phyloP scores from a whole-genome alignment of 805 yeast genomes.

The Lipomyces yamanashiensis region DNA sequence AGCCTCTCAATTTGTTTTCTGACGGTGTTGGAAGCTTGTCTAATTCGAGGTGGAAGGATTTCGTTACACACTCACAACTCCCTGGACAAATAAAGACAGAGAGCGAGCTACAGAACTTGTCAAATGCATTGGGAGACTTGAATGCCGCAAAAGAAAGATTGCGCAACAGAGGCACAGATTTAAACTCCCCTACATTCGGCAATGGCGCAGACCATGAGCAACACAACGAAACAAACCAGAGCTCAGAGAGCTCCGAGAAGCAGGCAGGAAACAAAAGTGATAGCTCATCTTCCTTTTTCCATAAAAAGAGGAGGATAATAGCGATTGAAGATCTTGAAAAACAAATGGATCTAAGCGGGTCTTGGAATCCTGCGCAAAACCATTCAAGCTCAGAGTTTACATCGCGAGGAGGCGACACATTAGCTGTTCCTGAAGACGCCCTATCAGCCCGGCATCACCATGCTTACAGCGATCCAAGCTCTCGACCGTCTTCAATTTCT shows the following conservation, averaged over 20 bases:
- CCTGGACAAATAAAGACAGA: constrained; percentile 22
- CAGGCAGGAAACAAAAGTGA: background rate
- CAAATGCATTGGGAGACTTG: background rate
- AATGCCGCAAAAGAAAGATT: background rate
- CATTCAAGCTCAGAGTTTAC: constrained; percentile 13
- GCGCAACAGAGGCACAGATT: background rate
- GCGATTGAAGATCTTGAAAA: constrained; percentile 28
- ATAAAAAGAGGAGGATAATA: constrained; percentile 23
- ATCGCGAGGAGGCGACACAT: background rate
- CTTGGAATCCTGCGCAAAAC: constrained; percentile 30
- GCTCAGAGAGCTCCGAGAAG: background rate
- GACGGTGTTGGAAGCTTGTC: background rate
- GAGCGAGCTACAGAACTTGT: constrained; percentile 4
- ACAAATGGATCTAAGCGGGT: constrained; percentile 34
- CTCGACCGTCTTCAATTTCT: background rate
- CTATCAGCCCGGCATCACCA: constrained; percentile 17
- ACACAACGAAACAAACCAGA: background rate
- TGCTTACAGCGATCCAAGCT: background rate
- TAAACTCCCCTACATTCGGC: background rate
- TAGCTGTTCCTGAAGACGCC: constrained; percentile 16
- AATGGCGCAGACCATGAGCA: background rate
- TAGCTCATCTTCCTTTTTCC: background rate
- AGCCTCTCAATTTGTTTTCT: background rate
- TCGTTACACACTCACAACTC: constrained; percentile 18
- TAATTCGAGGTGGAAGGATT: constrained; percentile 21